Base-by-base conservation (phyloP, 768 basidiomycete species). In the Mycena floridula region DNA sequence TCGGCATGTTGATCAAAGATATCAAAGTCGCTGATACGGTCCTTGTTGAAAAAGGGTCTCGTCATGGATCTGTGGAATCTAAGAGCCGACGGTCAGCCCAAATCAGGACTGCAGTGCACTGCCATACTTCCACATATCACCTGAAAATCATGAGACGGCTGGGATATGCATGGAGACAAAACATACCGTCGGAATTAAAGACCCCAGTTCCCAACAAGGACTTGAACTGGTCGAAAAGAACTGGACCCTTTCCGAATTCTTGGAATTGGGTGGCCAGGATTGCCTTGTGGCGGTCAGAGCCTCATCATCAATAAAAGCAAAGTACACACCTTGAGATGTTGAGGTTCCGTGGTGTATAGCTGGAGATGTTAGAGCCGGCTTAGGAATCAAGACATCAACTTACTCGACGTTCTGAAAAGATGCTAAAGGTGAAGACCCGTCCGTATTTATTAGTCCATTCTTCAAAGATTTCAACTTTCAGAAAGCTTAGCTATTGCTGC, bases 111-210 rank as follows among this genome's bases (percentile, higher is more conserved):
- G 3, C 18, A 22, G 12, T 20, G 15, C 9, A 38, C 8, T 12
- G 28, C 28, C 72, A 48, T 52, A 82, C 79, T 80, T 86, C 85
- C 85, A 86, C 60, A 76, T 68, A 1, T 82, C 78, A n/a, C 81
- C 81, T 81, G 25, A 43, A 12, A 24, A 12, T 15, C 4, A 42
- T 40, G 3, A 15, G 45, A 1, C 39, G 25, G 3, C 18, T 18
- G 35, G 20, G 37, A 32, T 24, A 27, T 27, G 35, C 45, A 54
- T 15, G 37, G 23, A 26, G 18, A 12, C 36, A 25, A 39, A 6
- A 51, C 62, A 12, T 50, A 74, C 78, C 80, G 58, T 82, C 77
- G 2, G 71, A 69, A 50, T 77, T 77, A 59, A 82, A 84, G 0
- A 82, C 72, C 0, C 81, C 81, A 3, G 65, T 65, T 0, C 81